These are phyloP conservation scores for Cytospora leucostoma DNA, from an alignment of 2,329 filamentous ascomycete genomes.

Conservation along the genomic window DNA sequence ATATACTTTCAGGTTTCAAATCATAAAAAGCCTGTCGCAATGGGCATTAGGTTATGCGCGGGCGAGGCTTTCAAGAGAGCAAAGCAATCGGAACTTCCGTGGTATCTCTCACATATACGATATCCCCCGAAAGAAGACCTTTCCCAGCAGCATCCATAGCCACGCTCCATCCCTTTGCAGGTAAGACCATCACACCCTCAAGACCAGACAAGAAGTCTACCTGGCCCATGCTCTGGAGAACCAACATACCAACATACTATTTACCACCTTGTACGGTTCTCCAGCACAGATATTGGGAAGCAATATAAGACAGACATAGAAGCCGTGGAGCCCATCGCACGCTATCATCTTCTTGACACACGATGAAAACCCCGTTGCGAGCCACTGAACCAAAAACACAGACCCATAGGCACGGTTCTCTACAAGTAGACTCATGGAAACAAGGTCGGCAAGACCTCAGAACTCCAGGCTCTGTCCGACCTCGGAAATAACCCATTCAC, in stretches of 20 bases:
- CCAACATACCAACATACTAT: background rate
- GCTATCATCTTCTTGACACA: background rate
- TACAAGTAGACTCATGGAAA: too few relatives aligned
- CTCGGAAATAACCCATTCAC: conserved; percentile 73
- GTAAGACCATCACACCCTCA: background rate
- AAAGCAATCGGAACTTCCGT: conserved; percentile 9
- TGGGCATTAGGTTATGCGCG: background rate
- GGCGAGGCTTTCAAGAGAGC: background rate
- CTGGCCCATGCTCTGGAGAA: background rate
- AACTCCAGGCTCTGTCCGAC: conserved; percentile 62
- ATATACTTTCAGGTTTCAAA: background rate
- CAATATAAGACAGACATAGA: background rate
- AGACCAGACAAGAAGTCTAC: background rate
- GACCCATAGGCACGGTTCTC: background rate
- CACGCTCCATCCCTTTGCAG: background rate
- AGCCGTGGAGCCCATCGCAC: background rate
- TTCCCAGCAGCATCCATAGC: background rate
- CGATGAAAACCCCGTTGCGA: background rate
- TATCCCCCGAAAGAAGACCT: background rate
- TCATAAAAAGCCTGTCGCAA: background rate
- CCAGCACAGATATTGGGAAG: background rate
- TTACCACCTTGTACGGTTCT: background rate
- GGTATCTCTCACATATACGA: conserved; percentile 22
- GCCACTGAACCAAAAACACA: background rate
- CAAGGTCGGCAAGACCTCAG: conserved; percentile 34